Evolutionary conservation across 2,329 filamentous ascomycete genomes (phyloP), one percentile per base, ranked within the genome.

Genomic region (Botrytis paeoniae): DNA sequence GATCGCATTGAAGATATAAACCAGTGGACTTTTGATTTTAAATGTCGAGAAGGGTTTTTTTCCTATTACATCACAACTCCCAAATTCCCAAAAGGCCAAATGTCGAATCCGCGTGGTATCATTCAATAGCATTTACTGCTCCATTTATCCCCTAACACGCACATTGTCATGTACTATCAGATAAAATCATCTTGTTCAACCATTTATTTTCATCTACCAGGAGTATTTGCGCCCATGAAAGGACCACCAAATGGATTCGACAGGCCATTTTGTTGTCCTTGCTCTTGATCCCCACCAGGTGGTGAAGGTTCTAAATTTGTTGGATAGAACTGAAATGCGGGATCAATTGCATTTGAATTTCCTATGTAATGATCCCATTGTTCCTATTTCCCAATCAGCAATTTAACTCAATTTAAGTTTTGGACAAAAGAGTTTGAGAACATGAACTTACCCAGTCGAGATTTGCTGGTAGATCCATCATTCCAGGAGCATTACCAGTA

Each of bases 301-400:
- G 75, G 75, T 32, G 73, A 69, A 62, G 76, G 73, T 59, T 79
- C 79, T 32, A 76, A 70, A 25, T 71, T 74, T 4, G 76, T 74
- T 0, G 77, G 77, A 64, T 80, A 80, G 70, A 80, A 80, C 70
- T 79, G 78, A 62, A 80, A 80, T 2, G 74, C 72, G 12, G 78
- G 78, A 72, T 81, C 80, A 5, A 79, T 70, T 1, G 75, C 64
- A 35, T 76, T 84, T 9, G 87, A 85, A 70, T 87, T 89, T 80
- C 92, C 89, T 65, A 92, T 88, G 77, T 91, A 92, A 10, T 86
- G 88, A 79, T 92, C 90, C 89, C 89, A 92, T 41, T 89, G 89
- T 75, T 91, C 88, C 89, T 91, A 76, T 76, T 43, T 64, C 68
- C 71, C 59, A 25, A 32, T 71, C 22, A 64, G 57, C 18, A 57